phyloP scores from a whole-genome alignment of 1,139 yeast genomes.

The Groenewaldozyma auringiensis region DNA sequence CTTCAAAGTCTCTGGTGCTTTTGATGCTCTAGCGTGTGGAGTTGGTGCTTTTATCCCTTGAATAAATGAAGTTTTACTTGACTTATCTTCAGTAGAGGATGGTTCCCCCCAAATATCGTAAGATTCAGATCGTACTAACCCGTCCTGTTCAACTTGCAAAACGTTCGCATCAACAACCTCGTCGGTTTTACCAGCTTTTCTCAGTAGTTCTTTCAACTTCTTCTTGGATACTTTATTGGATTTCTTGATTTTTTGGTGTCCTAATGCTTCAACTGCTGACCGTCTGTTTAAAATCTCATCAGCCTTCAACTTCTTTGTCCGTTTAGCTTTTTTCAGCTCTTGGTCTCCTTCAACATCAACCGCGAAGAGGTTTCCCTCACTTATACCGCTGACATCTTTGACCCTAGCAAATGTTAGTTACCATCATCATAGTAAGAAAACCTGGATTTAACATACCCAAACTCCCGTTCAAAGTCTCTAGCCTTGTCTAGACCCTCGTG shows the following conservation, averaged over 20 bases:
- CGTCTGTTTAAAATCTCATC: slow-evolving; percentile 68
- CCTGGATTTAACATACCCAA: slow-evolving; percentile 42
- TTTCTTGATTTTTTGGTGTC: slow-evolving; percentile 31
- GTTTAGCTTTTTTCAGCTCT: slow-evolving; percentile 31
- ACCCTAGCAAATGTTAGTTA: slow-evolving; percentile 13
- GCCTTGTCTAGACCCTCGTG: slow-evolving; percentile 61
- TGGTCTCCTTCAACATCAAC: slow-evolving; percentile 66
- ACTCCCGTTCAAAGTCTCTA: slow-evolving; percentile 57
- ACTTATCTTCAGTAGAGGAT: slow-evolving; percentile 26
- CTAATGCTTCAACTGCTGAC: slow-evolving; percentile 70
- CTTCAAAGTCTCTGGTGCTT: slow-evolving; percentile 40
- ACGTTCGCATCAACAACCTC: slow-evolving; percentile 40
- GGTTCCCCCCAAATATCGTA: slow-evolving; percentile 61
- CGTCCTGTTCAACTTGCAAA: slow-evolving; percentile 53
- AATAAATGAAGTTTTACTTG: slow-evolving; percentile 6
- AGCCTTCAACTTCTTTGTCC: slow-evolving; percentile 46
- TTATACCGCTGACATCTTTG: slow-evolving; percentile 17
- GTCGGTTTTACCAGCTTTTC: slow-evolving; percentile 69
- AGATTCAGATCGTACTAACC: slow-evolving; percentile 44
- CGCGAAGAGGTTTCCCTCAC: slow-evolving; percentile 46
- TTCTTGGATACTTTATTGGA: slow-evolving; percentile 47
- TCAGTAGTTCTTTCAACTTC: slow-evolving; percentile 63
- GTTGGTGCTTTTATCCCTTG: slow-evolving; percentile 14
- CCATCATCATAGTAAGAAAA: too few species aligned
- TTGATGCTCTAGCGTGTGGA: slow-evolving; percentile 14